Base-by-base conservation (phyloP, 2,329 filamentous ascomycete genomes). In the Colletotrichum sidae region DNA sequence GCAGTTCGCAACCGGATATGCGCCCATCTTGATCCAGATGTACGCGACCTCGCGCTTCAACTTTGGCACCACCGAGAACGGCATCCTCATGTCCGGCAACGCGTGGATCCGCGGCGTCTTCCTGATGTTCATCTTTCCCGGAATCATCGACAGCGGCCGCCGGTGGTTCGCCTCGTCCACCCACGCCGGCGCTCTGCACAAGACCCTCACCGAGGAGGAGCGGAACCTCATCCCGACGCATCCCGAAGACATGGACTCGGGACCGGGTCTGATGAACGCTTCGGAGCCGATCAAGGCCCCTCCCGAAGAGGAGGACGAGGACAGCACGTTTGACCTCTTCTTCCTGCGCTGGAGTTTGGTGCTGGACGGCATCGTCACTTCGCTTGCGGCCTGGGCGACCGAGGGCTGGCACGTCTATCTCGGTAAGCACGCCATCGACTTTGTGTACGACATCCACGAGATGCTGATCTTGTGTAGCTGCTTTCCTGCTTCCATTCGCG, bases 351-450 rank as follows among this genome's bases (percentile, higher is more conserved):
- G 86, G 79, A 91, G 88, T 65, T 78, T 92, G 3, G 74, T 92
- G 0, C 79, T 88, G 0, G 90, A 93, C 70, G 89, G 89, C 0
- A 70, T 86, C 0, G 77, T 93, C 25, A 93, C 90, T 0, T 85
- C 85, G 2, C 79, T 87, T 1, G 86, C 88, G 0, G 85, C 87
- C 0, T 89, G 92, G 67, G 87, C 89, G 0, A 87, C 84, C 0
- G 65, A 86, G 52, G 83, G 84, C 1, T 92, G 89, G 88, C 90
- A 93, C 69, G 87, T 92, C 51, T 92, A 91, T 70, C 75, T 91
- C 0, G 80, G 84, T 84, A 72, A 69, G 79, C 58, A 5, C 2
- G 12, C 5, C 15, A 3, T 7, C 25, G 4, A 34, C 13, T n/a
- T 25, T 15, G 8, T 51, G 17, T 2, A 8, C 25, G 25, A 38